phyloP scores from a whole-genome alignment of 805 yeast genomes.

The Cyberlindnera bimundalis region DNA sequence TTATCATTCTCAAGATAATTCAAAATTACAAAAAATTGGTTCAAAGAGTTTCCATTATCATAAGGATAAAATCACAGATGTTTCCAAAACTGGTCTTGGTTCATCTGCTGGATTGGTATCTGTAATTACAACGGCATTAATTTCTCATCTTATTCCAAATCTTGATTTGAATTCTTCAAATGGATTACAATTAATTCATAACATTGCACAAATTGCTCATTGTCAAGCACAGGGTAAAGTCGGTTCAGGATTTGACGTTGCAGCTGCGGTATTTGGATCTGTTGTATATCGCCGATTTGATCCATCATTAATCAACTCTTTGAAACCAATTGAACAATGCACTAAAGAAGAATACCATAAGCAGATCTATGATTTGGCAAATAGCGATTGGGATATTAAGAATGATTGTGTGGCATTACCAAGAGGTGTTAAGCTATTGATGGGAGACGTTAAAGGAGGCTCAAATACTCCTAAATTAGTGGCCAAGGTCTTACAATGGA shows the following conservation, averaged over 20 bases:
- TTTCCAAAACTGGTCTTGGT: constrained; percentile 93
- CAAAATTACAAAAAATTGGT: constrained; percentile 31
- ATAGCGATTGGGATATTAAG: constrained; percentile 58
- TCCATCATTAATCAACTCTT: constrained; percentile 45
- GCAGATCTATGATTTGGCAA: constrained; percentile 34
- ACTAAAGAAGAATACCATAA: constrained; percentile 26
- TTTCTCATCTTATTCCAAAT: constrained; percentile 41
- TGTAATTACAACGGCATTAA: constrained; percentile 67
- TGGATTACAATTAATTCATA: constrained; percentile 54
- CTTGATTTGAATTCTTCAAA: constrained; percentile 29
- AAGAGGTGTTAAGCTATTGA: constrained; percentile 58
- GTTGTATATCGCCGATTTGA: constrained; percentile 75
- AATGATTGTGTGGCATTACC: constrained; percentile 62
- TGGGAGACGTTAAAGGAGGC: constrained; percentile 94
- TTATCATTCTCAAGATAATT: constrained; percentile 73
- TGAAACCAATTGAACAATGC: constrained; percentile 30
- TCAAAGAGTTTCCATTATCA: constrained; percentile 57
- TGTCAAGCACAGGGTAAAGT: constrained; percentile 92
- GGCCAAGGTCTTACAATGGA: constrained; percentile 70
- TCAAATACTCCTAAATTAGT: constrained; percentile 94
- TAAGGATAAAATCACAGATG: constrained; percentile 53
- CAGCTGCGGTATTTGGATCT: constrained; percentile 91
- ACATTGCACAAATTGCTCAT: constrained; percentile 84
- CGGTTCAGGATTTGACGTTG: constrained; percentile 97
- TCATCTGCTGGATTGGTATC: constrained; percentile 93